A percentile compares a stretch with the other conserved stretches of the same genome.
Conservation (phyloP, 495 filamentous ascomycete species). For the Ramalina peruviana region DNA sequence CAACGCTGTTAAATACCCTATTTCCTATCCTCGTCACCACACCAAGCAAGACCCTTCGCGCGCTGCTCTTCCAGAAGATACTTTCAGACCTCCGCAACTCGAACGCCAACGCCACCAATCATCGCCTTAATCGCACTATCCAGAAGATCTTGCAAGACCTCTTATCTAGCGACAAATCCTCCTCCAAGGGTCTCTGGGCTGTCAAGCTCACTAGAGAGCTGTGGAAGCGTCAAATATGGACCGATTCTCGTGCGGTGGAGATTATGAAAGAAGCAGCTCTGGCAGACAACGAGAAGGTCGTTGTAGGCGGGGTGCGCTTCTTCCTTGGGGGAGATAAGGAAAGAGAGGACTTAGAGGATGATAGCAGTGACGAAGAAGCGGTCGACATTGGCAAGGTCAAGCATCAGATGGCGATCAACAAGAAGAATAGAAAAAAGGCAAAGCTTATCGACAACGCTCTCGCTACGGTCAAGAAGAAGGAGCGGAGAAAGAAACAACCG, state of each 20-base stretch:
- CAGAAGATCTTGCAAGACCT: constrained; percentile 89
- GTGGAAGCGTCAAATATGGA: constrained; percentile 83
- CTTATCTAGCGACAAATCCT: constrained; percentile 67
- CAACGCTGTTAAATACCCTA: constrained; percentile 63
- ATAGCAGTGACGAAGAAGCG: constrained; percentile 66
- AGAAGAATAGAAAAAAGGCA: constrained; percentile 81
- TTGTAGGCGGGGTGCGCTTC: constrained; percentile 74
- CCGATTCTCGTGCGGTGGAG: constrained; percentile 74
- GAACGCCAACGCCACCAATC: constrained; percentile 76
- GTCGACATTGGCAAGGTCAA: constrained; percentile 69
- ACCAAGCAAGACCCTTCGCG: constrained; percentile 71
- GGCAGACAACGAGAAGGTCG: constrained; percentile 77
- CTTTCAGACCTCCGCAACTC: constrained; percentile 74
- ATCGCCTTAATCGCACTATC: constrained; percentile 80
- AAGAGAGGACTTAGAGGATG: constrained; percentile 79
- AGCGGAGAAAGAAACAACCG: constrained; percentile 74
- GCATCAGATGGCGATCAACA: constrained; percentile 82
- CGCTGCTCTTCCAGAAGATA: constrained; percentile 79
- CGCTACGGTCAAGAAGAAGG: constrained; percentile 62
- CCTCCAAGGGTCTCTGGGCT: constrained; percentile 83
- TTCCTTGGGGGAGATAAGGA: constrained; percentile 94
- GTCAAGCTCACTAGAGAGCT: constrained; percentile 78
- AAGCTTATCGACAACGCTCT: constrained; percentile 66
- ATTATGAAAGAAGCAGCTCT: constrained; percentile 86
- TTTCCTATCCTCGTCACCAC: constrained; percentile 85